phyloP scores from a whole-genome alignment of 306 rosid genomes.

The barrel medic (Medicago truncatula) region MtrunA17r5.0-ANR NC_053046.1:33410501-33411000 shows the following conservation, averaged over 20 bases:
- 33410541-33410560: constrained; percentile 60
- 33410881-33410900: constrained; percentile 81
- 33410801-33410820: constrained; percentile 12
- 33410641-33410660: constrained; percentile 28
- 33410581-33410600: constrained; percentile 70
- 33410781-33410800: constrained; percentile 11
- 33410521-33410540: constrained; percentile 69
- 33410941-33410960: constrained; percentile 89
- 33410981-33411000: constrained; percentile 50
- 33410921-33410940: constrained; percentile 49
- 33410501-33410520: neutral
- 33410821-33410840: neutral
- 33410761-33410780: constrained; percentile 29
- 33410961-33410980: constrained; percentile 91
- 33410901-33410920: constrained; percentile 75
- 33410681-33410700: constrained; percentile 65
- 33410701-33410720: constrained; percentile 95
- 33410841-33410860: neutral
- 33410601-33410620: constrained; percentile 51
- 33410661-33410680: neutral
- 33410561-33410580: constrained; percentile 47
- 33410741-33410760: constrained; percentile 82
- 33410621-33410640: constrained; percentile 29
- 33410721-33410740: constrained; percentile 74
- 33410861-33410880: constrained; percentile 68